A percentile compares a stretch with the other conserved stretches of the same genome.
Evolutionary conservation across 2,329 filamentous ascomycete species (phyloP).

Genomic region (Exophiala alcalophila): DNA sequence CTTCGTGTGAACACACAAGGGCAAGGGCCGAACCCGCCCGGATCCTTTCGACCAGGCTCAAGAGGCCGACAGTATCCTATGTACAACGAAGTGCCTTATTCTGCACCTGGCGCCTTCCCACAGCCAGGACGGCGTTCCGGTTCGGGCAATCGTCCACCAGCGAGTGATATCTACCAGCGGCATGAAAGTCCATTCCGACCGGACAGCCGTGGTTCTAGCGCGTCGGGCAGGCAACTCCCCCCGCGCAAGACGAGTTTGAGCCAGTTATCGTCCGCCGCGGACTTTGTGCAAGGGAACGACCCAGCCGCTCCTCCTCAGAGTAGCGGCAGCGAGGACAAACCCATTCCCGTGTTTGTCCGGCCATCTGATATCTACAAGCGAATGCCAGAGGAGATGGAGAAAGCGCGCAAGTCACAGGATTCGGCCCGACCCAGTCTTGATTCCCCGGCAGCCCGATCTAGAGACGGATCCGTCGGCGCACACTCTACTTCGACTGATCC

Average conservation of each 20-base stretch:
- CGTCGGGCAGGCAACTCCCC: conserved; percentile 47
- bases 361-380: conserved; percentile 76
- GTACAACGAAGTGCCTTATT: conserved; percentile 19
- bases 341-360: conserved; percentile 54
- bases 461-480: conserved; percentile 22
- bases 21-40: conserved; percentile 18
- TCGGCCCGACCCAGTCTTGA: conserved; percentile 58
- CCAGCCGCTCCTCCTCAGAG: conserved; percentile 4
- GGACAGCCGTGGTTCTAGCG: conserved; percentile 28
- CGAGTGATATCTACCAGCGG: conserved; percentile 18
- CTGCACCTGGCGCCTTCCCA: conserved; percentile 19
- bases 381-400: conserved; percentile 63
- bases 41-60: conserved; percentile 28
- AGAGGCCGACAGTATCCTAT: conserved; percentile 24
- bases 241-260: conserved; percentile 62
- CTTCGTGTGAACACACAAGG: conserved; percentile 25
- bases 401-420: conserved; percentile 56
- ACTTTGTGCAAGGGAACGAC: conserved; percentile 8
- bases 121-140: conserved; percentile 17
- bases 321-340: conserved; percentile 12
- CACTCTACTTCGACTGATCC: conserved; percentile 31
- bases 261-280: conserved; percentile 36
- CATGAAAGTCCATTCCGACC: conserved; percentile 27
- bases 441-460: conserved; percentile 27
- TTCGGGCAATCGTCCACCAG: conserved; percentile 29